Conservation (phyloP, 306 rosid species). For the Acacia crassicarpa region DNA sequence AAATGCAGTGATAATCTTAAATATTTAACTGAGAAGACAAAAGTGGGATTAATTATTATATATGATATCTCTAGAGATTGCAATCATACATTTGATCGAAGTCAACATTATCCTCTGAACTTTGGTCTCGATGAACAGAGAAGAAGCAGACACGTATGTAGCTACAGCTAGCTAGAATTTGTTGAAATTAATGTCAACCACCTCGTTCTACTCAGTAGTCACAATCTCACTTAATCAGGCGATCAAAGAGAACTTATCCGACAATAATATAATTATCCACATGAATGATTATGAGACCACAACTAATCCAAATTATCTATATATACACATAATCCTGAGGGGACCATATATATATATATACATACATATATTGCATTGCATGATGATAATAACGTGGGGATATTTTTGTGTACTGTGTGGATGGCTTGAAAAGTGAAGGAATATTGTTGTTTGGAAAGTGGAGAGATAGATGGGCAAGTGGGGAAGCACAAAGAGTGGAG, state of each 20-base stretch:
- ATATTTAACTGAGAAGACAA: background rate
- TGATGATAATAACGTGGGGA: background rate
- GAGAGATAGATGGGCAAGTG: conserved; percentile 31
- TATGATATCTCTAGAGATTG: background rate
- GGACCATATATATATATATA: too few relatives aligned
- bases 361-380: background rate
- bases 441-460: background rate
- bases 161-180: background rate
- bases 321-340: too few relatives aligned
- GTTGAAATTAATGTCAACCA: background rate
- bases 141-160: background rate
- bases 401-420: background rate
- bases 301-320: background rate
- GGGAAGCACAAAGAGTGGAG: conserved; percentile 45
- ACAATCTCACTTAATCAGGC: background rate
- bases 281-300: background rate
- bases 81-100: background rate
- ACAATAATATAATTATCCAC: background rate
- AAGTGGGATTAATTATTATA: background rate
- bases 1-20: background rate
- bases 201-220: background rate
- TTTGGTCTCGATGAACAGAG: background rate
- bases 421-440: background rate
- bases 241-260: background rate
- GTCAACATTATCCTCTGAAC: background rate